Base-by-base conservation (phyloP, 1,284 basidiomycete species). In the Caloboletus firmus region DNA sequence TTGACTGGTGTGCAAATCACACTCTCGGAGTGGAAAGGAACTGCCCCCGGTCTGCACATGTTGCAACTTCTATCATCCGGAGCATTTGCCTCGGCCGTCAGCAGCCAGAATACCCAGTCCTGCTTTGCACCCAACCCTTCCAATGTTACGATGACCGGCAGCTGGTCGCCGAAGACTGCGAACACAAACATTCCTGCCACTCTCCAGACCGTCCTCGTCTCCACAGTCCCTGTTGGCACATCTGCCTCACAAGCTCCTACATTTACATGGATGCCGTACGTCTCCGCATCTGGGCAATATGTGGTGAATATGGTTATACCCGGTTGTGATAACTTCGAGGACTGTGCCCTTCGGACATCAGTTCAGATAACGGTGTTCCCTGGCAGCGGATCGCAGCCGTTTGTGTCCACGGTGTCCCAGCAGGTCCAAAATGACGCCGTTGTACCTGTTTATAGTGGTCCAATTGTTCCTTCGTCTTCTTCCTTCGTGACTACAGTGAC, bases 31-130 rank as follows among this genome's bases (percentile, higher is more conserved):
- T 95, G 89, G 81, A 81, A 79, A 47, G 96, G 95, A 26, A 73
- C 77, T 11, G 83, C 86, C 6, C 82, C 93, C 3, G 97, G 94
- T 52, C 74, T 99, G 46, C 91, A 96, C 70, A 77, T 97, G 49
- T 70, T 98, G 37, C 92, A 98, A 69, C 77, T 98, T 9, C 83
- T 99, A 12, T 95, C 93, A 0, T 88, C 91, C 10, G 96, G 96
- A 58, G 89, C 92, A 6, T 94, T 90, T 65, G 91, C 86, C 3
- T 92, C 90, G 3, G 80, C 90, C 1, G 73, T 88, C 50, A 69
- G 72, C 46, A 63, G 65, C 18, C 73, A 84, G 51, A 94, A 95
- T 68, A 74, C 72, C 15, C 70, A 76, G 41, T 90, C 90, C 0
- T 95, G 93, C 68, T 91, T 87, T 63, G 83, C 87, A 2, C 85